phyloP scores from a whole-genome alignment of 2,329 filamentous ascomycete species.

The Aspergillus pseudonomiae region DNA sequence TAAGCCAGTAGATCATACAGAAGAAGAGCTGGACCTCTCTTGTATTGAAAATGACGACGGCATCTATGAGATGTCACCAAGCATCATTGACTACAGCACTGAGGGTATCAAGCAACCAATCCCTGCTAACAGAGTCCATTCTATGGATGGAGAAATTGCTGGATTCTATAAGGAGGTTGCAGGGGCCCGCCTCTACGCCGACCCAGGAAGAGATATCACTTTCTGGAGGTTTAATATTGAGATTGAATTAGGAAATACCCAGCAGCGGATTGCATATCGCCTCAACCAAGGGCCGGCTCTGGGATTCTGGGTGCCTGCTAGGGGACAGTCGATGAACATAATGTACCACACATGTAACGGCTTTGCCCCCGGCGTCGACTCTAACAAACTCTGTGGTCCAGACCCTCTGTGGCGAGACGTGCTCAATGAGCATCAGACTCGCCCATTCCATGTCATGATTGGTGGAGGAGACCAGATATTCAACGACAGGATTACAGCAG shows the following conservation, averaged over 20 bases:
- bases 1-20: conserved; percentile 82
- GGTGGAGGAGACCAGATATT: conserved; percentile 97
- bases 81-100: conserved; percentile 46
- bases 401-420: conserved; percentile 98
- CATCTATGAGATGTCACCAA: conserved; percentile 71
- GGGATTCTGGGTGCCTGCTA: conserved; percentile 91
- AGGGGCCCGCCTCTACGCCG: conserved; percentile 79
- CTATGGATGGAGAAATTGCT: conserved; percentile 73
- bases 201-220: conserved; percentile 81
- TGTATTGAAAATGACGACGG: conserved; percentile 77
- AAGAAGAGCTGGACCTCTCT: conserved; percentile 77
- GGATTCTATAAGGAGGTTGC: conserved; percentile 82
- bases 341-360: conserved; percentile 99
- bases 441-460: conserved; percentile 97
- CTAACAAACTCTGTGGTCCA: conserved; percentile 82
- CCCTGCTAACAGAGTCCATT: conserved; percentile 50
- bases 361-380: conserved; percentile 78
- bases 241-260: conserved; percentile 75
- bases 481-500: conserved; percentile 79
- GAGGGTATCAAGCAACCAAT: conserved; percentile 44
- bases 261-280: conserved; percentile 89
- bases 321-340: conserved; percentile 88
- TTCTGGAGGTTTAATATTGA: conserved; percentile 98
- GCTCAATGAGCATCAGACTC: conserved; percentile 84
- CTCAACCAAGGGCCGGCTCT: conserved; percentile 89